Conservation (phyloP, 2,329 filamentous ascomycete genomes). For the Xylariaceae sp. region DNA sequence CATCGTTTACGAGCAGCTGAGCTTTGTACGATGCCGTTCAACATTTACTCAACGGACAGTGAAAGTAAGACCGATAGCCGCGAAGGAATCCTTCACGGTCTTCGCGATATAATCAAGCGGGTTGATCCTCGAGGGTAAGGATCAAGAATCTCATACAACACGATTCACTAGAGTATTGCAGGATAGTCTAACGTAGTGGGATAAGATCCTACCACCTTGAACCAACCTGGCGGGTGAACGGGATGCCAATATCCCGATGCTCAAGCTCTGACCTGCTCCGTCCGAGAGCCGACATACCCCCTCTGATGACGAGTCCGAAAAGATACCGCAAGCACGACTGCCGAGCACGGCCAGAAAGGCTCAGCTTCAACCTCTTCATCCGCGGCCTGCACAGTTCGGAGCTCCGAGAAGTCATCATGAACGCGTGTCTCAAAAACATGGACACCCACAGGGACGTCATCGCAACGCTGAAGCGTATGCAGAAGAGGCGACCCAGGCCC, state of each 20-base stretch:
- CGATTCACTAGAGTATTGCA: neutral
- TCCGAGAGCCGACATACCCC: neutral
- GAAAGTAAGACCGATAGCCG: neutral
- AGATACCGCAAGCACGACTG: neutral
- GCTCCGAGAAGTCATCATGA: conserved; percentile 22
- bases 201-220: conserved; percentile 18
- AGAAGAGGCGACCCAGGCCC: conserved; percentile 9
- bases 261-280: neutral
- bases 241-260: conserved; percentile 5
- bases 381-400: conserved; percentile 6
- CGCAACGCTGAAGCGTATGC: conserved; percentile 15
- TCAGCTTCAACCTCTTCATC: neutral
- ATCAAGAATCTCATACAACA: no score
- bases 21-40: conserved; percentile 9
- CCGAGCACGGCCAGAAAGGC: neutral
- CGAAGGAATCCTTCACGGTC: conserved; percentile 5
- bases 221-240: conserved; percentile 21
- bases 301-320: neutral
- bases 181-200: neutral
- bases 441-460: conserved; percentile 17
- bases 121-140: conserved; percentile 17
- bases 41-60: neutral
- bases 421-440: conserved; percentile 12
- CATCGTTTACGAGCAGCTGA: neutral
- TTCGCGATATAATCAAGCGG: conserved; percentile 11